Conservation (phyloP, 352 stramenopile species). For the Pythium oligandrum region DNA sequence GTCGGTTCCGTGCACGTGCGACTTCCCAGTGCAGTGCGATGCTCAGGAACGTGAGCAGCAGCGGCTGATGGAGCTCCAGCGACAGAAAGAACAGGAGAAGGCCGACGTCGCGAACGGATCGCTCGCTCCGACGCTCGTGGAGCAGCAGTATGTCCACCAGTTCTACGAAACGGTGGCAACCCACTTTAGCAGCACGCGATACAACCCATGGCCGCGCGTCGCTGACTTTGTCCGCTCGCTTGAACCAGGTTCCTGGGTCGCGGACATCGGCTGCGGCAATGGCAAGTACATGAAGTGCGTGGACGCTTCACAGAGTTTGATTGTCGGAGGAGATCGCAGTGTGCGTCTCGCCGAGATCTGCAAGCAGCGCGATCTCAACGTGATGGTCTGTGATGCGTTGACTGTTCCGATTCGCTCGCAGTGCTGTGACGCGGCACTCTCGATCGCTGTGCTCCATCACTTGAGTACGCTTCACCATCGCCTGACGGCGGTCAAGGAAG, state of each 20-base stretch:
- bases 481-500: conserved; percentile 65
- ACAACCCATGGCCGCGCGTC: conserved; percentile 79
- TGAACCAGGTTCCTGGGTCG: conserved; percentile 54
- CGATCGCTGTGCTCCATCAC: conserved; percentile 84
- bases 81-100: conserved; percentile 3
- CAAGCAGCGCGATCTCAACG: conserved; percentile 46
- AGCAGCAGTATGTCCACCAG: conserved; percentile 80
- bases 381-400: conserved; percentile 73
- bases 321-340: conserved; percentile 68
- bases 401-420: conserved; percentile 64
- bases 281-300: conserved; percentile 89
- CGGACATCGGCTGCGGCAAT: conserved; percentile 83
- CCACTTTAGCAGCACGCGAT: conserved; percentile 85
- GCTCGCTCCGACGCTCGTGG: conserved; percentile 52
- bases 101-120: conserved; percentile 15
- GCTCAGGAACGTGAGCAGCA: conserved; percentile 16
- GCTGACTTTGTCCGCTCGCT: conserved; percentile 59
- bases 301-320: conserved; percentile 31
- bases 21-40: conserved; percentile 70
- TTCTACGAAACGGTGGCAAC: conserved; percentile 83
- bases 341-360: conserved; percentile 63
- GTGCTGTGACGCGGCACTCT: conserved; percentile 74
- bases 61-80: conserved; percentile 3
- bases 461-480: conserved; percentile 71
- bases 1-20: conserved; percentile 57